Evolutionary conservation across 208 protist genomes (phyloP), one percentile per base, ranked within the genome.

Genomic region (Crithidia expoeki): DNA sequence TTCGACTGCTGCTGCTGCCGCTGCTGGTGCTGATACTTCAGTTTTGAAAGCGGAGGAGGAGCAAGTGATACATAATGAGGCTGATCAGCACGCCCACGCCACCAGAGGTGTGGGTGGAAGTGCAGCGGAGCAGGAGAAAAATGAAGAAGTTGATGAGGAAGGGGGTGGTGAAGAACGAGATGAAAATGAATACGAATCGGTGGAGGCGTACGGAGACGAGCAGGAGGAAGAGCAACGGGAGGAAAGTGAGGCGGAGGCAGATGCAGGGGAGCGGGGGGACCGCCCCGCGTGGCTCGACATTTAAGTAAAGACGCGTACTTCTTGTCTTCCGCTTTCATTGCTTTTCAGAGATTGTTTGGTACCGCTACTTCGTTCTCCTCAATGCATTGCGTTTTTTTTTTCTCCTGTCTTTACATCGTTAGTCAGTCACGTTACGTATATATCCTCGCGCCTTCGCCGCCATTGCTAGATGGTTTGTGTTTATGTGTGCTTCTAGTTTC

Each of bases 241-340:
- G 19, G 44, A 38, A n/a, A 19, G 36, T 46, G 56, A 36, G 9
- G 44, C 11, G 2, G 59, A 42, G 7, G 59, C 17, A 12, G 46
- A 38, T 0, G 44, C 9, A 49, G 56, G 4, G 5, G 56, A 46
- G 30, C 19, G 38, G 46, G 30, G 42, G 5, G 59, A 57, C 32
- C 47, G 21, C 2, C 66, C 52, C 23, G 40, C 66, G 30, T 72
- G 57, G 65, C 55, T 72, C n/a, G 42, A 53, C 28, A 55, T 72
- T 14, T 62, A 52, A 36, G n/a, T 11, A 12, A 5, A n/a, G 14
- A 32, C 7, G 0, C 3, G 34, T 50, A 49, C 28, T 32, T 23
- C n/a, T n/a, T n/a, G n/a, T n/a, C n/a, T n/a, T n/a, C n/a, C n/a
- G n/a, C n/a, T n/a, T n/a, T n/a, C n/a, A n/a, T n/a, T n/a, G n/a